Evolutionary conservation across 2,329 filamentous ascomycete species (phyloP), one percentile per base, ranked within the genome.

Genomic region (Parasarocladium wereldwijsianum): DNA sequence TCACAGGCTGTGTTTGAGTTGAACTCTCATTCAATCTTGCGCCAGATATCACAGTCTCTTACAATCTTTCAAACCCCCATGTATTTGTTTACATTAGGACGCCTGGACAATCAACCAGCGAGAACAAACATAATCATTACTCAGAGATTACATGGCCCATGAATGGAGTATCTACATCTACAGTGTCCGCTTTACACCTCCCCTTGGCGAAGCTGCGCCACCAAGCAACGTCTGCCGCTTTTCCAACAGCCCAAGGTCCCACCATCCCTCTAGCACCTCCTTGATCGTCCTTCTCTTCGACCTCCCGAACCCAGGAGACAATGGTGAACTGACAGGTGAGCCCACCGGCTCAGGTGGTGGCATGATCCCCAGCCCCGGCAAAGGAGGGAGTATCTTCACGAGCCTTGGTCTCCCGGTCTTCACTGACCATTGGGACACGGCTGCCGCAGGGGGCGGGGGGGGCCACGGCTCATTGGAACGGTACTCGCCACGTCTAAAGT

Each of bases 251-350:
- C 55, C 60, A 32, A 68, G 45, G 44, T 68, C 64, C 64, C 64
- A 69, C 64, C 64, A 69, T 5, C 64, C 64, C 24, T 66, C 62
- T 17, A 68, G 50, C 13, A 56, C 47, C 22, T 59, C 51, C 36
- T 64, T 47, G 14, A 69, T 45, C 1, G 63, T 67, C 49, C 50
- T 62, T 6, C 62, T 52, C 39, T 51, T 55, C 17, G 52, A 51
- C 32, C 48, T 52, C 2, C 36, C 40, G 32, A 36, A 39, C 20
- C 38, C 30, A 15, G 42, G 33, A 16, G 34, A 34, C 20, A 35
- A 29, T 17, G 39, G 33, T 21, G 34, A 33, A 24, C 37, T 36
- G 11, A 37, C 36, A 3, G 42, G 37, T n/a, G n/a, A n/a, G n/a
- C n/a, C n/a, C 31, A 38, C 32, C 11, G 38, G 32, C 13, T 29